Evolutionary conservation across 768 basidiomycete genomes (phyloP), one percentile per base, ranked within the genome.

Genomic region (Mrakia gelida): DNA sequence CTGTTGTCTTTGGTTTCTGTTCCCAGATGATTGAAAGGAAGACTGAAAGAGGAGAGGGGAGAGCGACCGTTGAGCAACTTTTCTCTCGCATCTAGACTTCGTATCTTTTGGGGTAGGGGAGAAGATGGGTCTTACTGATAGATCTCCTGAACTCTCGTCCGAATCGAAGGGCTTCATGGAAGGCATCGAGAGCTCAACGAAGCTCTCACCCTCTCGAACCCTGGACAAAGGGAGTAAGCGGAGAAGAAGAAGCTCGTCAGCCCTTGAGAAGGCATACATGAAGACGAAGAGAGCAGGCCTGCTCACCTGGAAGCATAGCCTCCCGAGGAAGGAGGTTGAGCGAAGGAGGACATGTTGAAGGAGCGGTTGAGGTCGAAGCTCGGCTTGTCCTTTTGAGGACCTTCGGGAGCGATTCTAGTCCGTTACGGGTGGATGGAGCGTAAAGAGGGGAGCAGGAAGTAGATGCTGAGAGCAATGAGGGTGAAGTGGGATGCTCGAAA

Each of bases 81-180:
- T 9, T 10, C 45, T 49, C 45, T 49, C 15, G 2, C 9, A 10
- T 9, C 2, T 49, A 13, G 45, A 49, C 0, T 38, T 8, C 2
- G 9, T 49, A 11, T 28, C 49, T 4, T 3, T 1, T 1, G 59
- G 34, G 18, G 45, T 26, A 11, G 28, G 13, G 9, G 28, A 56
- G 41, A 38, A 43, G 38, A 74, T 54, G 32, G 62, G n/a, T n/a
- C n/a, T n/a, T n/a, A n/a, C n/a, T 21, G 62, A 67, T 11, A 63
- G 52, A 45, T 77, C 76, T 8, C 75, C 49, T 21, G 23, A 59
- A 15, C 59, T 59, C 59, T 59, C 76, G 43, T 77, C 76, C 28
- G 67, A 71, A 9, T 77, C 76, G 32, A 61, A 21, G 3, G 76
- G 56, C 59, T 54, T 34, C 70, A 77, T 72, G 6, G 76, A 45